phyloP scores from a whole-genome alignment of 2,329 filamentous ascomycete species.

The Scedosporium aurantiacum region DNA sequence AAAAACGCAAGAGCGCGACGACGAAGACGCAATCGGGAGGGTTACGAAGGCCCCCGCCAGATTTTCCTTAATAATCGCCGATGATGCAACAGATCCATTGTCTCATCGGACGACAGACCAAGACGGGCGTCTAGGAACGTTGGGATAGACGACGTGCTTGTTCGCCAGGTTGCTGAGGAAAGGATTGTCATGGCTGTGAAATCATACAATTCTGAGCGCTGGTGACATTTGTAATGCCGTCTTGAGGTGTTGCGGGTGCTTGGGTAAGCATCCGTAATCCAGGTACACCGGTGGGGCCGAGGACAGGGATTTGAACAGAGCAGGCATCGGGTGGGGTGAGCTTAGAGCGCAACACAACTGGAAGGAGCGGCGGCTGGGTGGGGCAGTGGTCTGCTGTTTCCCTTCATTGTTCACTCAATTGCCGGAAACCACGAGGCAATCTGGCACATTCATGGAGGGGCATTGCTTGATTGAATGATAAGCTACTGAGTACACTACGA shows the following conservation, averaged over 20 bases:
- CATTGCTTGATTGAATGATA: too few species aligned
- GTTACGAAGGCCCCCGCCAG: background rate
- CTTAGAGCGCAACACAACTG: too few species aligned
- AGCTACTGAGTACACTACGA: too few species aligned
- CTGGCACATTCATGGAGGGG: too few species aligned
- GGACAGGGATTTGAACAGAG: too few species aligned
- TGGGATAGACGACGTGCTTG: background rate
- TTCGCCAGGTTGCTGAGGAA: background rate
- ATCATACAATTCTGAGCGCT: background rate
- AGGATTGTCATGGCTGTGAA: background rate
- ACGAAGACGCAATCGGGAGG: background rate
- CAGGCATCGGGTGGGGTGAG: background rate
- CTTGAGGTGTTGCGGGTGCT: background rate
- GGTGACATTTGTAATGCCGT: background rate
- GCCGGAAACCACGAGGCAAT: too few species aligned
- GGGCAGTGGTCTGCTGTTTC: too few species aligned
- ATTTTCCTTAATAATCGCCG: background rate
- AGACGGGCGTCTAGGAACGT: background rate
- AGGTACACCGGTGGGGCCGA: background rate
- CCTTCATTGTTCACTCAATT: too few species aligned
- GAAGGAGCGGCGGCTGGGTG: too few species aligned
- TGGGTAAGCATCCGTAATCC: conserved; percentile 1
- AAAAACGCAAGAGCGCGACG: too few species aligned
- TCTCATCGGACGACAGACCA: too few species aligned
- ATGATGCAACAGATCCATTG: too few species aligned